These are phyloP conservation scores for Xylariaceae sp. DNA, from an alignment of 2,329 filamentous ascomycete genomes.

Conservation along the genomic window DNA sequence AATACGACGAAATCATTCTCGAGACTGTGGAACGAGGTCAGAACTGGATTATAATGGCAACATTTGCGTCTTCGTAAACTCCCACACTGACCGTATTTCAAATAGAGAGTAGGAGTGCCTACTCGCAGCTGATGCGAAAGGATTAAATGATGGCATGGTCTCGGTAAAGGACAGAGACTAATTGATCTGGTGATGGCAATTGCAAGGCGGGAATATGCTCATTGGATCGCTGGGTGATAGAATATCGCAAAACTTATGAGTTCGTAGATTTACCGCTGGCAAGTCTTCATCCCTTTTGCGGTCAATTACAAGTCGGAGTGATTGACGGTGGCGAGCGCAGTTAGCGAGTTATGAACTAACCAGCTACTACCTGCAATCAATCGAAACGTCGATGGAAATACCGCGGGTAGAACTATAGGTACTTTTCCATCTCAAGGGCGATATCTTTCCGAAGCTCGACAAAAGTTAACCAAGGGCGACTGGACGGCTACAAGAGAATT, in stretches of 20 bases:
- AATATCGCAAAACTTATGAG: background rate
- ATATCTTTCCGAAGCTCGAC: too few relatives aligned
- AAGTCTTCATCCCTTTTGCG: background rate
- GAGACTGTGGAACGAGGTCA: slow-evolving; percentile 48
- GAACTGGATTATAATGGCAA: background rate
- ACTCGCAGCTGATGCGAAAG: slow-evolving; percentile 51
- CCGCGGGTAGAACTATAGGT: too few relatives aligned
- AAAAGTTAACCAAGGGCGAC: too few relatives aligned
- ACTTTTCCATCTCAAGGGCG: too few relatives aligned
- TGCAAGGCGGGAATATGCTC: slow-evolving; percentile 4
- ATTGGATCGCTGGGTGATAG: background rate
- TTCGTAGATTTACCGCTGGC: background rate
- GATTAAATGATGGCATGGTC: slow-evolving; percentile 56
- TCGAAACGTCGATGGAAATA: too few relatives aligned
- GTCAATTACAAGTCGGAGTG: background rate
- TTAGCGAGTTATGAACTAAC: too few relatives aligned
- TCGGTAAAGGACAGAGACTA: background rate
- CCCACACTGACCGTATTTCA: slow-evolving; percentile 52
- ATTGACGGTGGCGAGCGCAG: too few relatives aligned
- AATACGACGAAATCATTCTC: slow-evolving; percentile 79
- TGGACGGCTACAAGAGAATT: too few relatives aligned
- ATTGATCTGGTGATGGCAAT: slow-evolving; percentile 8
- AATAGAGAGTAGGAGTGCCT: slow-evolving; percentile 54
- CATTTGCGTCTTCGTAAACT: background rate
- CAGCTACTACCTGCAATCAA: too few relatives aligned